Conservation (phyloP, 2,329 filamentous ascomycete species). For the Colletotrichum tropicale region DNA sequence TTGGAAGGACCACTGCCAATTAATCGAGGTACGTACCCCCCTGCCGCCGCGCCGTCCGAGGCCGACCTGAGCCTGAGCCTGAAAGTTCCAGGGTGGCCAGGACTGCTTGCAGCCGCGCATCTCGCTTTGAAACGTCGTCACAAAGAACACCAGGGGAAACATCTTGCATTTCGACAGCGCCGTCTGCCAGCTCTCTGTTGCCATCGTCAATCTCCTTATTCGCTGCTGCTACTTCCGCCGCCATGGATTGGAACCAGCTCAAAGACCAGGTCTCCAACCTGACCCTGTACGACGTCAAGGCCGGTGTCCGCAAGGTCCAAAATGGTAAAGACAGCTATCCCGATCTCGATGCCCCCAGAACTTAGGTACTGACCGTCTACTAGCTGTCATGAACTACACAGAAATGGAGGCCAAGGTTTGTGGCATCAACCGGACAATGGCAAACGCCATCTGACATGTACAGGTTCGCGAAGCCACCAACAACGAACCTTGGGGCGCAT, state of each 20-base stretch:
- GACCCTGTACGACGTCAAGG: constrained; percentile 94
- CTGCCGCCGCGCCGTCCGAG: constrained; percentile 12
- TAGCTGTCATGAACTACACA: constrained; percentile 97
- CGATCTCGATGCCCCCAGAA: background rate
- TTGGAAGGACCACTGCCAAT: background rate
- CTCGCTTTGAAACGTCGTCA: constrained; percentile 19
- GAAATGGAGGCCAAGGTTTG: constrained; percentile 81
- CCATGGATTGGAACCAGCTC: constrained; percentile 85
- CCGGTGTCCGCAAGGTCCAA: constrained; percentile 91
- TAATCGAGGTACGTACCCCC: constrained; percentile 13
- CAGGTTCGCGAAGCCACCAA: constrained; percentile 97
- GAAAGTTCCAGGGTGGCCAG: constrained; percentile 22
- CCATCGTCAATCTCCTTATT: background rate
- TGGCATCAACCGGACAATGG: constrained; percentile 6
- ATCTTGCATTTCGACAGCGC: background rate
- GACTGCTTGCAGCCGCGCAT: background rate
- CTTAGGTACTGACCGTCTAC: constrained; percentile 30
- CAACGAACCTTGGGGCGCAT: constrained; percentile 96
- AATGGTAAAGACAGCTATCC: constrained; percentile 71
- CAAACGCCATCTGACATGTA: constrained; percentile 22
- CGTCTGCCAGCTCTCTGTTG: background rate
- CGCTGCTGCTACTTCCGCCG: constrained; percentile 25
- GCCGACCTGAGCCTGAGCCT: constrained; percentile 14
- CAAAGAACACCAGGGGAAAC: constrained; percentile 4
- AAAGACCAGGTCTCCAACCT: constrained; percentile 90